These are phyloP conservation scores for Aspergillus kassunensis DNA, from an alignment of 495 filamentous ascomycete species.

Conservation along the genomic window DNA sequence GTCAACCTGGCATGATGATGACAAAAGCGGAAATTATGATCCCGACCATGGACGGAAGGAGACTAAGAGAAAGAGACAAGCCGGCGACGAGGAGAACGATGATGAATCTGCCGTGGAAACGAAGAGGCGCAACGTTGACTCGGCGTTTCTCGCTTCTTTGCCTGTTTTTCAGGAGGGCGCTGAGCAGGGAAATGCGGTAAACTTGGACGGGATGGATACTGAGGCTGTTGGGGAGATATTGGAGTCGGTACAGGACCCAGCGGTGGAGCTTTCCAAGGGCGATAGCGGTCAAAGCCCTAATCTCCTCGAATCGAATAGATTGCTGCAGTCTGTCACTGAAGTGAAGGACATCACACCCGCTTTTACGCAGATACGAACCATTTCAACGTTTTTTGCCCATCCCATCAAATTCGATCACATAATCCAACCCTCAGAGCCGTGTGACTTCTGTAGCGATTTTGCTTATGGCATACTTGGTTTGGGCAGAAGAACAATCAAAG, in stretches of 20 bases:
- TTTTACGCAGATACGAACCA: constrained; percentile 11
- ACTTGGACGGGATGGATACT: neutral
- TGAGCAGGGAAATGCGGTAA: neutral
- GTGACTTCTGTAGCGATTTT: constrained; percentile 36
- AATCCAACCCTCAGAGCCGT: constrained; percentile 19
- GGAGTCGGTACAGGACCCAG: neutral
- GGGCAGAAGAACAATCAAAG: constrained; percentile 21
- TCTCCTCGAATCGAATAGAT: neutral
- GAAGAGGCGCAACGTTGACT: neutral
- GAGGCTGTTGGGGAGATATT: neutral
- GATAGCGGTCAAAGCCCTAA: neutral
- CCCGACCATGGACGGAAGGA: neutral
- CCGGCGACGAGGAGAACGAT: neutral
- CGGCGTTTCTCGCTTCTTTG: neutral
- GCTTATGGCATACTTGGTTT: constrained; percentile 35
- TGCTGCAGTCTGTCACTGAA: no score
- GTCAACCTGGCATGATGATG: constrained; percentile 11
- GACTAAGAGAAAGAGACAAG: neutral
- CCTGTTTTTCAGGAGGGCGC: constrained; percentile 5
- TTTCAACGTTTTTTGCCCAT: constrained; percentile 34
- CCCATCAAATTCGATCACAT: constrained; percentile 36
- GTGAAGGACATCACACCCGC: no score
- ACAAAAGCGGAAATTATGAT: constrained; percentile 13
- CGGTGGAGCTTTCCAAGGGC: neutral
- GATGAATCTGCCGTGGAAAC: no score